Evolutionary conservation across 352 stramenopile genomes (phyloP).

Genomic region (Pythium guiyangense): DNA sequence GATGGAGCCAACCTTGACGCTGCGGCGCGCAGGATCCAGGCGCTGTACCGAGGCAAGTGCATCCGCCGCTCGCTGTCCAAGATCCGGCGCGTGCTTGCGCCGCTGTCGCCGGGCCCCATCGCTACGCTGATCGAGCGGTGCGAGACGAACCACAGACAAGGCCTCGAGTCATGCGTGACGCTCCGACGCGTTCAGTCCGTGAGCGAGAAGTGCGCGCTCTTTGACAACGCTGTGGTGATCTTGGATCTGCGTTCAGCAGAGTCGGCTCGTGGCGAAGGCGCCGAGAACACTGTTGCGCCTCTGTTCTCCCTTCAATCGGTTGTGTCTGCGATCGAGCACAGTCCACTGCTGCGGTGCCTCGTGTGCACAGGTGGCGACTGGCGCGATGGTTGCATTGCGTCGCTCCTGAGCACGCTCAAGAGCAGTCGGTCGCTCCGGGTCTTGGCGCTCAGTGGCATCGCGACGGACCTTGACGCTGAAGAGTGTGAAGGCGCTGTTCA

Average conservation of each 20-base stretch:
- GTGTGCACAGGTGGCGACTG: conserved; percentile 32
- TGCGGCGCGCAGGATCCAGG: conserved; percentile 50
- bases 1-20: conserved; percentile 16
- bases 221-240: conserved; percentile 41
- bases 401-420: conserved; percentile 34
- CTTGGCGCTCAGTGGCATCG: conserved; percentile 35
- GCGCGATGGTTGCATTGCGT: conserved; percentile 17
- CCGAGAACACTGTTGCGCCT: not conserved
- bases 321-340: conserved; percentile 46
- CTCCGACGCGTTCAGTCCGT: conserved; percentile 22
- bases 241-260: conserved; percentile 6
- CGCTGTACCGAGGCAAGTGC: conserved; percentile 40
- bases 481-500: not conserved
- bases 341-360: conserved; percentile 31
- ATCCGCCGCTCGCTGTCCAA: conserved; percentile 35
- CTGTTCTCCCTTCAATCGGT: conserved; percentile 26
- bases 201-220: conserved; percentile 39
- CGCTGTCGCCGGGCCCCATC: conserved; percentile 26
- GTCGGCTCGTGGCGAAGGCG: not conserved
- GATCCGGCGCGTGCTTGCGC: conserved; percentile 20
- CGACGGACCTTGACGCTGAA: not conserved
- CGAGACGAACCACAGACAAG: conserved; percentile 17
- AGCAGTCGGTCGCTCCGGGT: conserved; percentile 37
- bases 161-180: conserved; percentile 23
- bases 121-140: conserved; percentile 19